phyloP scores from a whole-genome alignment of 2,329 filamentous ascomycete genomes.

The Microcyclospora tardicrescens region DNA sequence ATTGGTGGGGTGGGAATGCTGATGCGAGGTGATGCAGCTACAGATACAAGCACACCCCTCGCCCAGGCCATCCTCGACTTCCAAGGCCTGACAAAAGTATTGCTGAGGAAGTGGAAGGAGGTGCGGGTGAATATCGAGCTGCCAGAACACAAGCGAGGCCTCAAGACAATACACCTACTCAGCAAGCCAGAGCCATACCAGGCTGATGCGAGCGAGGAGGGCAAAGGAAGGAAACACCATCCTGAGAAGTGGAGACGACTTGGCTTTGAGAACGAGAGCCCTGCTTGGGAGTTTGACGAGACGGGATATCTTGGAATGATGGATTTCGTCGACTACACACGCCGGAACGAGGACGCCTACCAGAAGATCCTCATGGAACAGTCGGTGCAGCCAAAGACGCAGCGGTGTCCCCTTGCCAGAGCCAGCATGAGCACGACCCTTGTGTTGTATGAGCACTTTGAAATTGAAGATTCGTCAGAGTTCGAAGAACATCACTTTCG shows the following conservation, averaged over 20 bases:
- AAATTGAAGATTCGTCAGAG: constrained; percentile 49
- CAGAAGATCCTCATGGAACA: constrained; percentile 88
- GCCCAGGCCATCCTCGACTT: constrained; percentile 86
- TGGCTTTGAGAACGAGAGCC: constrained; percentile 84
- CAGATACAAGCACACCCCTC: constrained; percentile 78
- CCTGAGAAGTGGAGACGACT: constrained; percentile 87
- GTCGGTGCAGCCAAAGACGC: constrained; percentile 53
- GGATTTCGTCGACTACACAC: constrained; percentile 88
- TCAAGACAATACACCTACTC: constrained; percentile 70
- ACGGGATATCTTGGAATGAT: constrained; percentile 92
- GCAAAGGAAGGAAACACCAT: constrained; percentile 50
- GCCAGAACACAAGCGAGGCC: constrained; percentile 71
- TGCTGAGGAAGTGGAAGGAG: constrained; percentile 73
- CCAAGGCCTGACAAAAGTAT: constrained; percentile 75
- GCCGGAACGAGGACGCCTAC: constrained; percentile 82
- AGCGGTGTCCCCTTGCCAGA: constrained; percentile 75
- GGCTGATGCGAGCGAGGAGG: constrained; percentile 23
- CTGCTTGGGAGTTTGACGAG: constrained; percentile 69
- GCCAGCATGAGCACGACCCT: constrained; percentile 77
- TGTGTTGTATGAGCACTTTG: constrained; percentile 89
- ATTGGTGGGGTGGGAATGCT: constrained; percentile 81
- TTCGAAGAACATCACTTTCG: constrained; percentile 6
- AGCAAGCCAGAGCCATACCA: constrained; percentile 43
- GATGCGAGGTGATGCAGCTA: constrained; percentile 86
- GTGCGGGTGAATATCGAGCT: constrained; percentile 74